Base-by-base conservation (phyloP, 257 asterid species). In the Primulina eburnea region DNA sequence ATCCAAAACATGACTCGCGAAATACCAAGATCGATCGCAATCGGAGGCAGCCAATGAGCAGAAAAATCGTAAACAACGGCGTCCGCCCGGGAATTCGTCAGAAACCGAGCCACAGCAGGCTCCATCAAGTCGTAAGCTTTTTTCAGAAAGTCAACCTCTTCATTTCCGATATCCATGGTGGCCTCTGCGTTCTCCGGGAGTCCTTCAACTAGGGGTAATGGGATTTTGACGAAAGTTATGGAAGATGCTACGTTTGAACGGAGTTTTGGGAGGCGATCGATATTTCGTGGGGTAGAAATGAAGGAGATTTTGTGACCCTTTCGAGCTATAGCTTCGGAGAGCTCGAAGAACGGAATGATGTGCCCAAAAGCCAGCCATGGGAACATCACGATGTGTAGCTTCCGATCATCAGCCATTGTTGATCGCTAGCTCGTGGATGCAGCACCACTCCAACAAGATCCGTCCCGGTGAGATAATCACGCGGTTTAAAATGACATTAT, bases 161-260 rank as follows among this genome's bases (percentile, higher is more conserved):
- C 50, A 5, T 5, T 2, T 8, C 58, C 63, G 55, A 78, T 7
- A 26, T 78, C 82, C 58, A 34, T 60, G 40, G 79, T 73, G 33
- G 82, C 63, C 66, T 78, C 82, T 16, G 82, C 82, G 35, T 67
- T 68, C 67, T 72, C 55, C 1, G 80, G 77, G 35, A 75, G 71
- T 2, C 53, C 53, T 9, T 67, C 67, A 17, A 17, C 38, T 26
- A 35, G 29, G 0, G 79, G 80, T 26, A 79, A 38, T 4, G 73
- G 61, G 55, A 79, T 57, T 47, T 68, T 38, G 17, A 79, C 60
- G 16, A 75, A 68, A 29, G 61, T 18, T 8, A 79, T 62, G 0
- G 30, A n/a, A 6, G 68, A 67, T 20, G 37, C 14, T 26, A 71
- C 17, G 8, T 60, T 24, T 30, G 70, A n/a, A 6, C 63, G 78